Base-by-base conservation (phyloP, 176 grass and related monocot species). In the Leersia perrieri region DNA sequence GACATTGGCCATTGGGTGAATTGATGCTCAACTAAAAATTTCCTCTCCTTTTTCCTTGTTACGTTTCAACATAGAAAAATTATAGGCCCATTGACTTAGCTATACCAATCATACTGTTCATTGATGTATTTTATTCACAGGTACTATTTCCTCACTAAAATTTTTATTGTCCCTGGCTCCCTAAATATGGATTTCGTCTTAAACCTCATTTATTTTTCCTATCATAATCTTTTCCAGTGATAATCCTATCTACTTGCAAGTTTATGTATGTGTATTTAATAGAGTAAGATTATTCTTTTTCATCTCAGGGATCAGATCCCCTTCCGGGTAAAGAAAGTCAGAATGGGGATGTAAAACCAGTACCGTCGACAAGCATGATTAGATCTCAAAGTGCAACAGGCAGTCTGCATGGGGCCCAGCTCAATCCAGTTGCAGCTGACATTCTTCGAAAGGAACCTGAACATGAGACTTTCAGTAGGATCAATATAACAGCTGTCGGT, bases 381-480 rank as follows among this genome's bases (percentile, higher is more conserved):
- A 87, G 94, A 87, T 94, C 83, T 72, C 92, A 92, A 44, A 97
- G 92, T 89, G 89, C 87, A 74, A 88, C 92, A n/a, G 88, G 94
- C 72, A 89, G 91, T 83, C 77, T 97, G 31, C 94, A 94, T 81
- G 92, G 83, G 6, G 39, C 74, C 64, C 94, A 92, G 66, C 92
- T 76, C 80, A 91, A 97, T 74, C 94, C 94, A 41, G 70, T 97
- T 74, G 92, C 94, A 80, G 94, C 94, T 82, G 94, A 97, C 87
- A 92, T 97, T 80, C 89, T 97, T 80, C 82, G 94, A 78, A 97
- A 90, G 87, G 81, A 92, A 72, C 94, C 94, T 70, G 94, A 94
- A 85, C 89, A 97, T 63, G 94, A 90, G 68, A 88, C 87, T 34
- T 97, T 97, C 85, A 92, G 89, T 53, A 84, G 71, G 87, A 81